Conservation (phyloP, 345 rosid species). For the Acer negundo region DNA sequence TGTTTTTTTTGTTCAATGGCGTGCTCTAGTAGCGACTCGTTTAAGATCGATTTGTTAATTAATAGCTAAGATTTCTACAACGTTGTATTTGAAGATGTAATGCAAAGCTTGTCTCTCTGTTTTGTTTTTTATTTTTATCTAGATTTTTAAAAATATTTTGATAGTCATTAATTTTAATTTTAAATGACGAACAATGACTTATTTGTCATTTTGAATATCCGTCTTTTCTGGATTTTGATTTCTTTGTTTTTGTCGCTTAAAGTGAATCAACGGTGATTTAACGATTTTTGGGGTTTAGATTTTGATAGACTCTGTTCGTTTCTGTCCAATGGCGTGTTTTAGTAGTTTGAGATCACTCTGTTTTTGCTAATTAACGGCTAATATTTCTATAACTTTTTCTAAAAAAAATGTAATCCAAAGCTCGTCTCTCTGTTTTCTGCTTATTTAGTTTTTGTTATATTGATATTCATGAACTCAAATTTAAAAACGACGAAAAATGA, state of each 20-base stretch:
- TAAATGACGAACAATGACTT: too few species aligned
- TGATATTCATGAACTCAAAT: background rate
- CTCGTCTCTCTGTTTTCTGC: background rate
- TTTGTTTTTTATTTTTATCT: constrained; percentile 1
- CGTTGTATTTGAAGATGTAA: too few species aligned
- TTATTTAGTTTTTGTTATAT: constrained; percentile 9
- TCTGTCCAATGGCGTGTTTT: background rate
- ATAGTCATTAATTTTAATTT: too few species aligned
- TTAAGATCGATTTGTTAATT: too few species aligned
- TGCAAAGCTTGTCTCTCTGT: background rate
- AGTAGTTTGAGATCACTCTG: too few species aligned
- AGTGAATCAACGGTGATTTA: background rate
- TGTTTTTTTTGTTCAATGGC: background rate
- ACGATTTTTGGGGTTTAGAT: too few species aligned
- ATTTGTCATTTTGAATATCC: background rate
- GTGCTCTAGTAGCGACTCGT: background rate
- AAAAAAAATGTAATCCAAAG: background rate
- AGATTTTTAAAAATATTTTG: too few species aligned
- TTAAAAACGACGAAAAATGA: background rate
- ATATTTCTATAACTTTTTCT: too few species aligned
- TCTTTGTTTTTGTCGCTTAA: background rate
- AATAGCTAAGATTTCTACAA: too few species aligned
- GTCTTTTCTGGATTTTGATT: background rate
- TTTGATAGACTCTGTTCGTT: background rate
- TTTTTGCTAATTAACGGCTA: too few species aligned